Evolutionary conservation across 768 basidiomycete genomes (phyloP).

Genomic region (Lenzites betulinus): DNA sequence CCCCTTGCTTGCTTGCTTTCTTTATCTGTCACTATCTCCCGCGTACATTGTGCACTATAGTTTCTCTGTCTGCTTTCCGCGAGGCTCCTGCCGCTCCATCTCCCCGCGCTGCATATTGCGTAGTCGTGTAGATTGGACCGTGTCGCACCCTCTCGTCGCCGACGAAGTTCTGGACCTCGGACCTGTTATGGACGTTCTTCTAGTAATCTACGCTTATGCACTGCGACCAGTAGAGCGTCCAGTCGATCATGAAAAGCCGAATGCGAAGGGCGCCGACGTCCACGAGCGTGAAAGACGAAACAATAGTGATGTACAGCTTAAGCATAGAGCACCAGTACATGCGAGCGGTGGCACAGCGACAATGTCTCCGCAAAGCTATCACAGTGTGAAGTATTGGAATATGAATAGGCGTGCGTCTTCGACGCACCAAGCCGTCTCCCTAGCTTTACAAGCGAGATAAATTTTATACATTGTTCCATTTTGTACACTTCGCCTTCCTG

Average conservation of each 20-base stretch:
- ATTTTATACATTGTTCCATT: no score
- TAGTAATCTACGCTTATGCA: not conserved
- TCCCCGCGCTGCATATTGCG: not conserved
- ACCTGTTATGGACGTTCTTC: conserved; percentile 7
- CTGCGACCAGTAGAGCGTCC: not conserved
- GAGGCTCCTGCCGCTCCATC: not conserved
- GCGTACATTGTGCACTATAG: conserved; percentile 18
- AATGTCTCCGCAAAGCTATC: not conserved
- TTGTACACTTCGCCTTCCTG: no score
- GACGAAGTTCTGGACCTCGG: not conserved
- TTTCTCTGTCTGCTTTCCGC: not conserved
- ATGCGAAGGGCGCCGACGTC: no score
- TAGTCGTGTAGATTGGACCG: not conserved
- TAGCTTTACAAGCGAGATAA: no score
- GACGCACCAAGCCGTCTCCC: no score
- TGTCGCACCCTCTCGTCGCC: not conserved
- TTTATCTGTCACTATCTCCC: conserved; percentile 13
- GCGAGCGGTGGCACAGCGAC: no score
- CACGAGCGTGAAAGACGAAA: no score
- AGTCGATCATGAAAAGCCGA: no score
- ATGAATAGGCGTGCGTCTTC: no score
- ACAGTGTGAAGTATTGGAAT: not conserved
- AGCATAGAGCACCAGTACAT: no score
- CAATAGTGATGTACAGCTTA: no score
- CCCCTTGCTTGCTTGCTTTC: not conserved